Conservation (phyloP, 2,329 filamentous ascomycete species). For the Cercospora sp. region DNA sequence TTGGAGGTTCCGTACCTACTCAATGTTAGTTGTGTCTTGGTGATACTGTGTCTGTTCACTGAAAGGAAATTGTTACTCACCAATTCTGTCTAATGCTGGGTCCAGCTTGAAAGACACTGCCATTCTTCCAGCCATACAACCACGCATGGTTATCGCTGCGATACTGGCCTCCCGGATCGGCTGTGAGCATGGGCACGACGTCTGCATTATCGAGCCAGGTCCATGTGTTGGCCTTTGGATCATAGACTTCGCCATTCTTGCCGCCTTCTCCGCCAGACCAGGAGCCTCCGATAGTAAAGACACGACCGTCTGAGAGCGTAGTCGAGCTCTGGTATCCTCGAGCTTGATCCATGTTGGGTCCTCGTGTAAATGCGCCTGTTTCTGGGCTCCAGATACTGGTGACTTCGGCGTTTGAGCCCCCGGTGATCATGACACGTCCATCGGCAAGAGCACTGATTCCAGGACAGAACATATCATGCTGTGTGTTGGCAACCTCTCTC, state of each 20-base stretch:
- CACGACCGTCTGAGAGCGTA: constrained; percentile 54
- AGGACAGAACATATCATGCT: constrained; percentile 60
- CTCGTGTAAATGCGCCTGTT: constrained; percentile 44
- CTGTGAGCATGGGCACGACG: constrained; percentile 39
- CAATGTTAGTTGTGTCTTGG: neutral
- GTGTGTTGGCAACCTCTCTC: constrained; percentile 41
- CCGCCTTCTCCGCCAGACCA: constrained; percentile 52
- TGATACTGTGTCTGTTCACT: neutral
- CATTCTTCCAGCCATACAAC: constrained; percentile 54
- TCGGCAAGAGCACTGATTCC: constrained; percentile 54
- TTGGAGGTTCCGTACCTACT: constrained; percentile 50
- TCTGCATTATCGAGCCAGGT: constrained; percentile 45
- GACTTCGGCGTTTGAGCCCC: constrained; percentile 53
- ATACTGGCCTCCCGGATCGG: constrained; percentile 47
- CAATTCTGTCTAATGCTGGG: constrained; percentile 58
- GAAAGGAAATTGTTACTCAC: neutral
- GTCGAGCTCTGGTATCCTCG: constrained; percentile 56
- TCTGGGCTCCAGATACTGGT: constrained; percentile 53
- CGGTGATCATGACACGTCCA: constrained; percentile 56
- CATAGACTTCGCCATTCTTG: constrained; percentile 58
- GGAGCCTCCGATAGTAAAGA: constrained; percentile 34
- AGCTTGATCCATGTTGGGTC: constrained; percentile 47
- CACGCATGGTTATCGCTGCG: constrained; percentile 57
- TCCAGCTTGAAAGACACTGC: constrained; percentile 57
- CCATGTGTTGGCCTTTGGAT: constrained; percentile 52